These are phyloP conservation scores for Pichia phayaonensis DNA, from an alignment of 805 yeast species.

Conservation along the genomic window DNA sequence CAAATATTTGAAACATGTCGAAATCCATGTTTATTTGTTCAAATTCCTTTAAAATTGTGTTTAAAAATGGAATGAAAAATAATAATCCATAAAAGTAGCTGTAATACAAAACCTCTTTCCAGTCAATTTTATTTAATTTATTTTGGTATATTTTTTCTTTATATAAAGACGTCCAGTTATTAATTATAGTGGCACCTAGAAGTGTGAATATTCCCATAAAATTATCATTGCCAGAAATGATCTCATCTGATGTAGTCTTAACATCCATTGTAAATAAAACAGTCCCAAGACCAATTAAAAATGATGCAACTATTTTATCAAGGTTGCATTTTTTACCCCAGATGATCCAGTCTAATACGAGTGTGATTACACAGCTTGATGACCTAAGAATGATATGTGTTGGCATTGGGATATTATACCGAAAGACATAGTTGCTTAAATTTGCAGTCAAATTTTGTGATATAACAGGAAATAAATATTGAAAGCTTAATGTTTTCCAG, in stretches of 20 bases:
- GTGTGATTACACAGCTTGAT: slow-evolving; percentile 53
- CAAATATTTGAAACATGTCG: slow-evolving; percentile 21
- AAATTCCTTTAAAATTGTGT: slow-evolving; percentile 17
- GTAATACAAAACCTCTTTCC: slow-evolving; percentile 62
- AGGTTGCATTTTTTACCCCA: slow-evolving; percentile 39
- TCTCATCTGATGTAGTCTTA: not conserved
- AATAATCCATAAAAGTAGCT: slow-evolving; percentile 51
- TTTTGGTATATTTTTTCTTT: slow-evolving; percentile 45
- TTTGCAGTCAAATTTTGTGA: slow-evolving; percentile 45
- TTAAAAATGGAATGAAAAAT: slow-evolving; percentile 34
- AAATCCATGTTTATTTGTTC: not conserved
- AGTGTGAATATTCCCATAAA: slow-evolving; percentile 7
- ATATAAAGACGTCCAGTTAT: slow-evolving; percentile 27
- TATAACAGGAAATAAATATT: slow-evolving; percentile 38
- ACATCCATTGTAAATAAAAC: slow-evolving; percentile 31
- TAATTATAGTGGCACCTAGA: slow-evolving; percentile 31
- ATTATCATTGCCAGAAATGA: not conserved
- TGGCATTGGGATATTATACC: slow-evolving; percentile 53
- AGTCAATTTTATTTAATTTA: slow-evolving; percentile 28
- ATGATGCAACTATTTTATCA: slow-evolving; percentile 43
- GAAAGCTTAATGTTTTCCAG: slow-evolving; percentile 20
- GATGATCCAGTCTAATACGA: slow-evolving; percentile 44
- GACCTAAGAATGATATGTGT: slow-evolving; percentile 61
- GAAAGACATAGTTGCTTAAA: slow-evolving; percentile 52
- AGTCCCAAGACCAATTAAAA: slow-evolving; percentile 49